Conservation (phyloP, 192 early-diverging fungal genomes). For the Backusella sp. region DNA sequence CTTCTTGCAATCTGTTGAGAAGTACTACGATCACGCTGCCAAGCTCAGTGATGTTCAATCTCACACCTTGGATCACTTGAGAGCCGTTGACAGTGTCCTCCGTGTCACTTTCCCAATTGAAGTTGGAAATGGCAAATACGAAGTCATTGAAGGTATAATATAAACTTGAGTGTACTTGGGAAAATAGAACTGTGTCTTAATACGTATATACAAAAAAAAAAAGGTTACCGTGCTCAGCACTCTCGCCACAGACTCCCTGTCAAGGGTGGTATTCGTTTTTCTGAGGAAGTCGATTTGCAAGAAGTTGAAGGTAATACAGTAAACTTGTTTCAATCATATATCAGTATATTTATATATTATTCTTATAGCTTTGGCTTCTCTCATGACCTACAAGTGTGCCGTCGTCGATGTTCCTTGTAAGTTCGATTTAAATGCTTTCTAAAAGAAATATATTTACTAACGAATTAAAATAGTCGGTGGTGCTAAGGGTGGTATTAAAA, state of each 20-base stretch:
- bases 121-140: constrained; percentile 56
- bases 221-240: constrained; percentile 80
- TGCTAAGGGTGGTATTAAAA: constrained; percentile 83
- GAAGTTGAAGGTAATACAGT: constrained; percentile 62
- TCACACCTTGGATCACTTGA: constrained; percentile 65
- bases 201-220: not conserved
- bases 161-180: not conserved
- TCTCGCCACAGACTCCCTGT: constrained; percentile 78
- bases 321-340: not conserved
- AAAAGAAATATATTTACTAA: not conserved
- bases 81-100: constrained; percentile 68
- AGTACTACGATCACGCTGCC: constrained; percentile 73
- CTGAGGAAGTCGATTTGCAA: constrained; percentile 74
- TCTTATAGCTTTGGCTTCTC: constrained; percentile 62
- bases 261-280: constrained; percentile 84
- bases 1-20: constrained; percentile 72
- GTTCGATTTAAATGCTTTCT: constrained; percentile 22
- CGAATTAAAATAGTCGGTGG: constrained; percentile 41
- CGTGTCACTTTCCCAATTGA: constrained; percentile 80
- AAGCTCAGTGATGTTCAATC: constrained; percentile 56
- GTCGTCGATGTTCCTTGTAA: constrained; percentile 83
- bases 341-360: not conserved
- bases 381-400: constrained; percentile 88
- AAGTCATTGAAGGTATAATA: constrained; percentile 58
- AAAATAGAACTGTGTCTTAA: not conserved